Base-by-base conservation (phyloP, 2,329 filamentous ascomycete species). In the Ophiostoma australiae region DNA sequence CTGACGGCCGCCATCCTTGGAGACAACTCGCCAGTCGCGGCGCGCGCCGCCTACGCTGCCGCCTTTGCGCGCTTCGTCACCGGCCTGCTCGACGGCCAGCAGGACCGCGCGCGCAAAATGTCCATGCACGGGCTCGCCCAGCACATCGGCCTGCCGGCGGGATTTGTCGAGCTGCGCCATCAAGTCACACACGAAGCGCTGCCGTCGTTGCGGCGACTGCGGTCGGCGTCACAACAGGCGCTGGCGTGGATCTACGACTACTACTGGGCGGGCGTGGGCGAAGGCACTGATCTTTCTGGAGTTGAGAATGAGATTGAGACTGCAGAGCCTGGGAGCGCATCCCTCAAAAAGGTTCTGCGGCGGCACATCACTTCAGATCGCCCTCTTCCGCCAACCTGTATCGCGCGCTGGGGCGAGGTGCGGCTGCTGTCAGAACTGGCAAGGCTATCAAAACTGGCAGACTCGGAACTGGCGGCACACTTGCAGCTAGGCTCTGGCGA, bases 111-210 rank as follows among this genome's bases (percentile, higher is more conserved):
- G 77, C 85, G 82, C 78, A 92, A 87, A 81, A 85, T 85, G 81
- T 90, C 85, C 80, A 93, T 93, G 91, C 90, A 91, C 79, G 84
- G 86, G 61, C 84, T 90, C 33, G 90, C 90, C 72, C 89, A 87
- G 78, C 87, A 84, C 55, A 87, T 92, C 71, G 88, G 87, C 0
- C 80, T 93, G 71, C 90, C 91, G 0, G 88, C 90, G 0, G 90
- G 90, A 0, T 96, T 97, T 79, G 93, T 97, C 70, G 93, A 97
- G 82, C 83, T 96, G 72, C 87, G 94, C 66, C 94, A 97, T 79
- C 91, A 96, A 80, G 92, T 91, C 63, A 96, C 93, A 58, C 94
- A 98, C 79, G 92, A 96, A 79, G 91, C 93, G 77, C 82, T 97
- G 71, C 94, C 94, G 0, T 89, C 90, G 1, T 82, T 97, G 70